Evolutionary conservation across 2,329 filamentous ascomycete species (phyloP).

Genomic region (Aspergillus sp.): DNA sequence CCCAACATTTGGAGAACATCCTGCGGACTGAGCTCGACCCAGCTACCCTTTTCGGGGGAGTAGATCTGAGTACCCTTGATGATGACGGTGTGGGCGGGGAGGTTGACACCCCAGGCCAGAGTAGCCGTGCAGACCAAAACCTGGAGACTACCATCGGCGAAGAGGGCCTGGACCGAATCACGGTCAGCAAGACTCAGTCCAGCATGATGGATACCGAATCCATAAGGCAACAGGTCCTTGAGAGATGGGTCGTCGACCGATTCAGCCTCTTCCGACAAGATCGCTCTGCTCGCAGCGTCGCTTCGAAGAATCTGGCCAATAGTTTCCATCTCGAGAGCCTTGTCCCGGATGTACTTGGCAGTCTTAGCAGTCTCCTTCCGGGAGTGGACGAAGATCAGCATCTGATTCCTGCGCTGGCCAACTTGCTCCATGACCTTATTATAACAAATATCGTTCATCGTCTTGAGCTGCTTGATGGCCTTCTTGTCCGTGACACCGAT

Average conservation of each 20-base stretch:
- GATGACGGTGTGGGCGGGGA: constrained; percentile 96
- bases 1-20: constrained; percentile 99
- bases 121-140: constrained; percentile 97
- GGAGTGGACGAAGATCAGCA: constrained; percentile 98
- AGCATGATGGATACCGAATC: constrained; percentile 97
- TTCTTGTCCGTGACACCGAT: constrained; percentile 97
- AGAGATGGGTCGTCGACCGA: constrained; percentile 81
- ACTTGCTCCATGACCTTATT: constrained; percentile 97
- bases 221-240: constrained; percentile 92
- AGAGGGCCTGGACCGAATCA: constrained; percentile 91
- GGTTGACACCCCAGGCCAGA: constrained; percentile 97
- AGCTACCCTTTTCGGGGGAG: constrained; percentile 96
- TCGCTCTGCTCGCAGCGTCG: constrained; percentile 87
- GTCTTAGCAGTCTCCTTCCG: constrained; percentile 98
- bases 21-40: constrained; percentile 96
- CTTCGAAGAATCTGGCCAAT: constrained; percentile 93
- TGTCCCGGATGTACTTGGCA: constrained; percentile 91
- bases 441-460: constrained; percentile 99
- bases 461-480: constrained; percentile 97
- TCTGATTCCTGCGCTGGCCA: constrained; percentile 88
- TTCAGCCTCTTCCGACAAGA: constrained; percentile 80
- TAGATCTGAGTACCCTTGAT: constrained; percentile 99
- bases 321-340: constrained; percentile 93
- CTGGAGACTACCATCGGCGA: constrained; percentile 85
- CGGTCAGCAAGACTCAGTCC: constrained; percentile 96